Percentiles rank a stretch among this genome's conserved stretches.
Conservation (phyloP, 176 grass and related monocot genomes). For the Aegilops bicornis region DNA sequence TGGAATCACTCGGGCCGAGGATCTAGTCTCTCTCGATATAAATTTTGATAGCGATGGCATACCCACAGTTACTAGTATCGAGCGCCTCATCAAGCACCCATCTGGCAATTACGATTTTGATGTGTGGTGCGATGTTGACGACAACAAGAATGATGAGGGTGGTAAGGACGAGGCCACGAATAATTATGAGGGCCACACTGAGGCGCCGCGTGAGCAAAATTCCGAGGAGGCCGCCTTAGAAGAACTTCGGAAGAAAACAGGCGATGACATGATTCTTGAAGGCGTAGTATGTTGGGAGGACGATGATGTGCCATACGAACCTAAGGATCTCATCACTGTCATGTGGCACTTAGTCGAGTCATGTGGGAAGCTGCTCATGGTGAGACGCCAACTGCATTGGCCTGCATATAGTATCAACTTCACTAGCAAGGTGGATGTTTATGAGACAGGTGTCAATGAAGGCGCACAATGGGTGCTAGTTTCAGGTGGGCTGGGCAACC, state of each 20-base stretch:
- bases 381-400: neutral
- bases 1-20: neutral
- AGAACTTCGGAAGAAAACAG: neutral
- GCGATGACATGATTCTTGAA: neutral
- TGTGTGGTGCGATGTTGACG: neutral
- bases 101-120: neutral
- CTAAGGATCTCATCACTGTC: neutral
- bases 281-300: neutral
- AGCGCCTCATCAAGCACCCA: neutral
- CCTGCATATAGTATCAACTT: neutral
- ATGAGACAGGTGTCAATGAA: neutral
- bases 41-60: neutral
- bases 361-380: neutral
- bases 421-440: neutral
- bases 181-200: no score
- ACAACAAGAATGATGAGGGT: neutral
- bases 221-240: neutral
- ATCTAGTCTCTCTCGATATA: neutral
- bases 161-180: neutral
- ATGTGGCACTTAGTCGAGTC: neutral
- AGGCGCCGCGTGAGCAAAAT: no score
- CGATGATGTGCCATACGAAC: neutral
- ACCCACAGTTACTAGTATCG: neutral
- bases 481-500: neutral
- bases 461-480: neutral